Conservation (phyloP, 305 asterid species). For the Striga hermonthica region DNA sequence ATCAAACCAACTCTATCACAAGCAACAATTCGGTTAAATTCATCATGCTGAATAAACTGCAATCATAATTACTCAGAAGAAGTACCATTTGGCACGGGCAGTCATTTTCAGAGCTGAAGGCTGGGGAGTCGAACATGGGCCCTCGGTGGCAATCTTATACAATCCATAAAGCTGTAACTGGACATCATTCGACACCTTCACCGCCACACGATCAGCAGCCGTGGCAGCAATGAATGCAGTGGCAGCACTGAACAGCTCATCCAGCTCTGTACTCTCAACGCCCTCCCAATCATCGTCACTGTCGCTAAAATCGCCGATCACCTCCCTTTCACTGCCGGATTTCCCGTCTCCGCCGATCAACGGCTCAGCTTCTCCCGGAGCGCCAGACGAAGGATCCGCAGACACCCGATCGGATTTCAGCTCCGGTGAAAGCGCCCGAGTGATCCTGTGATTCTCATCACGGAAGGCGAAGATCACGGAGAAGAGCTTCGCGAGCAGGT, state of each 20-base stretch:
- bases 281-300: slow-evolving; percentile 98
- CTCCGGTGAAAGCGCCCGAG: slow-evolving; percentile 51
- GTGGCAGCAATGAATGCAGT: slow-evolving; percentile 96
- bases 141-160: slow-evolving; percentile 98
- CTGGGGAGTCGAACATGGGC: slow-evolving; percentile 85
- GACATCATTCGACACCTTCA: slow-evolving; percentile 73
- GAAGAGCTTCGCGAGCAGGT: slow-evolving; percentile 82
- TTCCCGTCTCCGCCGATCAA: slow-evolving; percentile 37
- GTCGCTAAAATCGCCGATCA: slow-evolving; percentile 35
- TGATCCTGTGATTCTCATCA: slow-evolving; percentile 72
- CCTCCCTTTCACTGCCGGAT: slow-evolving; percentile 28
- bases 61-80: slow-evolving; percentile 9
- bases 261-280: slow-evolving; percentile 96
- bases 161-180: slow-evolving; percentile 89
- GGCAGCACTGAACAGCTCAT: slow-evolving; percentile 93
- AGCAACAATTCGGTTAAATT: neutral
- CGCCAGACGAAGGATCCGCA: slow-evolving; percentile 32
- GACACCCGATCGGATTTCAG: slow-evolving; percentile 31
- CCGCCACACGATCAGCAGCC: slow-evolving; percentile 67
- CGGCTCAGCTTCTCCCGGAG: slow-evolving; percentile 48
- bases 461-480: slow-evolving; percentile 86
- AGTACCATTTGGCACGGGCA: slow-evolving; percentile 93
- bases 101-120: slow-evolving; percentile 93
- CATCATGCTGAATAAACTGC: slow-evolving; percentile 6
- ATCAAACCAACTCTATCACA: slow-evolving; percentile 1